phyloP scores from a whole-genome alignment of 345 rosid genomes.

The Dimocarpus longan region DNA sequence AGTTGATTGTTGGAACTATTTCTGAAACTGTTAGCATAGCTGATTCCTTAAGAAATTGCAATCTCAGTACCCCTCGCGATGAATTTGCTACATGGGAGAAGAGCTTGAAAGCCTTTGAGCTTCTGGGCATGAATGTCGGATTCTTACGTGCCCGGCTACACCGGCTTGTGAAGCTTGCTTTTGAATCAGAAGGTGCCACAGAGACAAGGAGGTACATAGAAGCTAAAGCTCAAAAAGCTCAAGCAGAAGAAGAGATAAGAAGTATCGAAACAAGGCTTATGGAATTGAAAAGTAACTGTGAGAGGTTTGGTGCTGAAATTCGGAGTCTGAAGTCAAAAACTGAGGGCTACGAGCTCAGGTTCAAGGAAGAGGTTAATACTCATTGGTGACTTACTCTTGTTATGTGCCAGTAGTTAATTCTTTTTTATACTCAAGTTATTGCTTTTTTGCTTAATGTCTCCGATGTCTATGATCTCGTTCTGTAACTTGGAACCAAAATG shows the following conservation, averaged over 20 bases:
- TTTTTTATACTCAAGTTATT: neutral
- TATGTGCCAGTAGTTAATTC: neutral
- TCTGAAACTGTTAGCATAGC: slow-evolving; percentile 65
- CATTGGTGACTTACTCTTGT: slow-evolving; percentile 51
- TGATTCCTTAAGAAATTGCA: slow-evolving; percentile 55
- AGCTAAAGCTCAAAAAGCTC: slow-evolving; percentile 45
- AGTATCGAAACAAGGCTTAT: slow-evolving; percentile 50
- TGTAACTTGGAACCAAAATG: slow-evolving; percentile 15
- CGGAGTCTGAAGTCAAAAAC: slow-evolving; percentile 44
- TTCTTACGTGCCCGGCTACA: slow-evolving; percentile 52
- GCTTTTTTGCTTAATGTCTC: neutral
- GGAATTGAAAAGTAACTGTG: slow-evolving; percentile 48
- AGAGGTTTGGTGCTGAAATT: slow-evolving; percentile 41
- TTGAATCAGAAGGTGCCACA: slow-evolving; percentile 50
- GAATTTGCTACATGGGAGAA: slow-evolving; percentile 57
- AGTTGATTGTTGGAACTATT: slow-evolving; percentile 53
- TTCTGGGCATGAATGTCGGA: slow-evolving; percentile 68
- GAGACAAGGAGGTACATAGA: slow-evolving; percentile 55
- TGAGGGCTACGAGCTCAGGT: slow-evolving; percentile 50
- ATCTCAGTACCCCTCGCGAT: slow-evolving; percentile 46
- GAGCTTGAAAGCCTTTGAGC: slow-evolving; percentile 61
- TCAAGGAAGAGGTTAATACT: slow-evolving; percentile 50
- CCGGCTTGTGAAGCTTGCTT: slow-evolving; percentile 48
- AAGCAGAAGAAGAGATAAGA: slow-evolving; percentile 43
- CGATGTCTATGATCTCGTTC: neutral